phyloP scores from a whole-genome alignment of 202 grass and related monocot genomes.

The Tripidium arundinaceum region DNA sequence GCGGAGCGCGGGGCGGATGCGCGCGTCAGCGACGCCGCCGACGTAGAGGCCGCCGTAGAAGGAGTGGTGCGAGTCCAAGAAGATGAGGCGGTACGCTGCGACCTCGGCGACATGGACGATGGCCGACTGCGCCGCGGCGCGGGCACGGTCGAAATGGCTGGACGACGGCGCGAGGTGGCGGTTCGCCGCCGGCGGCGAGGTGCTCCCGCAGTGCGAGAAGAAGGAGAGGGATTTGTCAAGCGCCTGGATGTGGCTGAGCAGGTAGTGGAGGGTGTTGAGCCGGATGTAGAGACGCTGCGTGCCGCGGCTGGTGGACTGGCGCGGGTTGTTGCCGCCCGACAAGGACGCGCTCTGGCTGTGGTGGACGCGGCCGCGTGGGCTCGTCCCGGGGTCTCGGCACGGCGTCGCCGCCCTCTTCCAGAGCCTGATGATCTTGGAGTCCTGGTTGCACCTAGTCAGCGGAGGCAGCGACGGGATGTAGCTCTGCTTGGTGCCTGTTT shows the following conservation, averaged over 20 bases:
- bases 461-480: conserved; percentile 62
- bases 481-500: conserved; percentile 58
- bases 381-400: conserved; percentile 33
- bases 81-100: conserved; percentile 87
- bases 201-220: conserved; percentile 45
- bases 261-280: conserved; percentile 86
- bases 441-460: conserved; percentile 83
- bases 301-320: conserved; percentile 86
- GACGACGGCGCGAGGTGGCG: conserved; percentile 24
- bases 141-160: conserved; percentile 54
- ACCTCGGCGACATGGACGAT: conserved; percentile 68
- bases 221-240: conserved; percentile 89
- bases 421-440: conserved; percentile 54
- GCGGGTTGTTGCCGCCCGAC: conserved; percentile 58
- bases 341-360: conserved; percentile 18
- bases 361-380: conserved; percentile 8
- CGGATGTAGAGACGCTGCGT: conserved; percentile 91
- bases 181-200: conserved; percentile 2
- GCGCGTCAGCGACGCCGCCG: conserved; percentile 46
- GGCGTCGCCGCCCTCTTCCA: conserved; percentile 73
- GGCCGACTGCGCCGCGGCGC: conserved; percentile 42
- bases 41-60: conserved; percentile 79
- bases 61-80: conserved; percentile 79
- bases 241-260: conserved; percentile 72
- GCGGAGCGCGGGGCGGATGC: conserved; percentile 68